Percentiles rank a stretch among this genome's conserved stretches.
phyloP scores from a whole-genome alignment of 2,329 filamentous ascomycete genomes.

The Ophiostoma fasciatum region DNA sequence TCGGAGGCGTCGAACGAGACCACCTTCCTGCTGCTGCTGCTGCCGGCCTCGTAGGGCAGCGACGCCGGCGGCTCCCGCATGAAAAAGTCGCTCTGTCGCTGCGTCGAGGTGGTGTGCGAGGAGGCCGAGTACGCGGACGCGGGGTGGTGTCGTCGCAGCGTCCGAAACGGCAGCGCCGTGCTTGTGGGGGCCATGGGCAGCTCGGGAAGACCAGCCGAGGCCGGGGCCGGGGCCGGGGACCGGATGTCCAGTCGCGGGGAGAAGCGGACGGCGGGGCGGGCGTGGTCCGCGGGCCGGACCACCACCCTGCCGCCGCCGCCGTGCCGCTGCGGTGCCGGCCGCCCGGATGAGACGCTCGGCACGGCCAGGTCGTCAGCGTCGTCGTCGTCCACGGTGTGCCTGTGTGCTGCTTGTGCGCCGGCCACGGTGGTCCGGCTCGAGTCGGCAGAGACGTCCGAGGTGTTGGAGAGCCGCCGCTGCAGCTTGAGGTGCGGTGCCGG shows the following conservation, averaged over 20 bases:
- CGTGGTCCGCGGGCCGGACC: conserved; percentile 1
- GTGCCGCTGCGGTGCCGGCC: not conserved
- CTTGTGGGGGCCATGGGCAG: not conserved
- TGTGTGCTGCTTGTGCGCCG: not conserved
- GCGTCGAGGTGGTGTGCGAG: too few relatives aligned
- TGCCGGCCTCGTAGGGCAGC: too few relatives aligned
- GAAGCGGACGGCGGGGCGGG: conserved; percentile 1
- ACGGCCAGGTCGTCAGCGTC: not conserved
- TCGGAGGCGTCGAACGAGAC: conserved; percentile 7
- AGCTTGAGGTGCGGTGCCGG: conserved; percentile 2
- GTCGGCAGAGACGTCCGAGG: conserved; percentile 5
- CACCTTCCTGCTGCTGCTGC: not conserved
- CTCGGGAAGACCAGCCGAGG: too few relatives aligned
- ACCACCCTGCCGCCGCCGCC: not conserved
- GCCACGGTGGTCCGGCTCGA: conserved; percentile 6
- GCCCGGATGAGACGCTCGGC: too few relatives aligned
- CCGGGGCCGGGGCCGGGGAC: too few relatives aligned
- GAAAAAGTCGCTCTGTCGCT: too few relatives aligned
- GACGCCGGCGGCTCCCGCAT: too few relatives aligned
- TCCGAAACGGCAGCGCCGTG: not conserved
- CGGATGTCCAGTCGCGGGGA: too few relatives aligned
- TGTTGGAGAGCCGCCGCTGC: conserved; percentile 3
- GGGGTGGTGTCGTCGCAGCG: too few relatives aligned
- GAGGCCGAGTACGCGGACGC: too few relatives aligned
- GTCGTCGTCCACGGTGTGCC: not conserved